A percentile compares a stretch with the other conserved stretches of the same genome.
Evolutionary conservation across 148 eudicot genomes (phyloP).

Genomic region (Chenopodium quinoa): DNA sequence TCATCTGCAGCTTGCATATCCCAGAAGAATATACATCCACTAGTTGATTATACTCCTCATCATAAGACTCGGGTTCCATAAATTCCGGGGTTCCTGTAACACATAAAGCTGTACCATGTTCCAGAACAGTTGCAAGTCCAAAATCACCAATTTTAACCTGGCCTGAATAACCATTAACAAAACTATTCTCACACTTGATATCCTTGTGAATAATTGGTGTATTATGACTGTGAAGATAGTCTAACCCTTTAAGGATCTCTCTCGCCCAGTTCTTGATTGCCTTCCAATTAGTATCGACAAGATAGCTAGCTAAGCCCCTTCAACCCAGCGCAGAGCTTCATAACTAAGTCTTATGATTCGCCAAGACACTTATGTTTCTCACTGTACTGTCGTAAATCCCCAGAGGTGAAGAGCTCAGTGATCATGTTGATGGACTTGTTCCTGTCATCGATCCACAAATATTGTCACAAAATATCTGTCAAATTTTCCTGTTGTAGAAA

Average conservation of each 20-base stretch:
- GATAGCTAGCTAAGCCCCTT: too few species aligned
- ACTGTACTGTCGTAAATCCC: too few species aligned
- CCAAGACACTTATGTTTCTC: too few species aligned
- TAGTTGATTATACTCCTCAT: neutral
- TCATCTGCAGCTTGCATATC: constrained; percentile 5
- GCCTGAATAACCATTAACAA: constrained; percentile 6
- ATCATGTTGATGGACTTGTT: too few species aligned
- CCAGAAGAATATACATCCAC: constrained; percentile 6
- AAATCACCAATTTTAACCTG: constrained; percentile 4
- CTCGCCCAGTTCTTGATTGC: neutral
- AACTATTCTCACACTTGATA: neutral
- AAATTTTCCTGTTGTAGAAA: too few species aligned
- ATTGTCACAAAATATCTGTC: too few species aligned
- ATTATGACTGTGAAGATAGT: neutral
- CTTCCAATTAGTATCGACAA: neutral
- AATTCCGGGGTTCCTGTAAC: constrained; percentile 7
- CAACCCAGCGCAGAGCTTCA: too few species aligned
- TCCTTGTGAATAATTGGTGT: constrained; percentile 2
- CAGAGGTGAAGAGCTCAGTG: too few species aligned
- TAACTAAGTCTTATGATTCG: too few species aligned
- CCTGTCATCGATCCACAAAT: too few species aligned
- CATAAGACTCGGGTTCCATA: constrained; percentile 3
- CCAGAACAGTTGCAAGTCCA: constrained; percentile 1
- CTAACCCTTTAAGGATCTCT: neutral
- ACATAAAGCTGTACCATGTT: neutral